Base-by-base conservation (phyloP, 2,329 filamentous ascomycete species). In the Botrytis squamosa region DNA sequence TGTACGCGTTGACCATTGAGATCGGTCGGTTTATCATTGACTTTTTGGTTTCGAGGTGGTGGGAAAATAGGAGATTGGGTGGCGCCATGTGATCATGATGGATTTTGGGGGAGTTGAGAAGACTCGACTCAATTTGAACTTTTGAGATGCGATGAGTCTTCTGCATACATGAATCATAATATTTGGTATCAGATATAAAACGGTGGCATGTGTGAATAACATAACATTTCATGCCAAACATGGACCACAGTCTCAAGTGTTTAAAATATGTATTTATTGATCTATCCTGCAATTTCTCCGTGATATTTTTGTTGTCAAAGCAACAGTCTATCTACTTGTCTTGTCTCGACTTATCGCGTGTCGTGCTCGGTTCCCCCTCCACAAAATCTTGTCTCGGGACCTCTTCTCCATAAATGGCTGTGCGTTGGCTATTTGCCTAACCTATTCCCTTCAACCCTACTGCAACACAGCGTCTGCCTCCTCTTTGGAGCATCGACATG, bases 381-480 rank as follows among this genome's bases (percentile, higher is more conserved):
- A 42, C 52, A 42, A 25, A 69, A 57, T 57, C 49, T n/a, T 42
- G 66, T 69, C 66, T 69, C 66, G 66, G 49, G 66, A 42, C 49
- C 49, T 57, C 38, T 69, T 69, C 66, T 67, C 46, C 65, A 55
- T 67, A 42, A 52, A 25, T 69, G 36, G 38, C 66, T 42, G 49
- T 69, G 66, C 49, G 49, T 69, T 69, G 66, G 49, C 38, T 33
- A 29, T 44, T 69, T 57, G 9, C 49, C n/a, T 44, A 42, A 57
- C 49, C 66, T 57, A 57, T 25, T 52, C 7, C 18, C 38, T 22
- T 57, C n/a, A 18, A 14, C 29, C 40, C 49, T 57, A 42, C 66
- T 57, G 66, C 55, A 42, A 57, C 55, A 68, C 66, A 68, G 66
- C 66, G 10, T 68, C 49, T 57, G 40, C 49, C n/a, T 52, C n/a